Percentiles rank a stretch among this genome's conserved stretches.
These are phyloP conservation scores for Phytopythium delawarense DNA, from an alignment of 352 stramenopile genomes.

Conservation along the genomic window DNA sequence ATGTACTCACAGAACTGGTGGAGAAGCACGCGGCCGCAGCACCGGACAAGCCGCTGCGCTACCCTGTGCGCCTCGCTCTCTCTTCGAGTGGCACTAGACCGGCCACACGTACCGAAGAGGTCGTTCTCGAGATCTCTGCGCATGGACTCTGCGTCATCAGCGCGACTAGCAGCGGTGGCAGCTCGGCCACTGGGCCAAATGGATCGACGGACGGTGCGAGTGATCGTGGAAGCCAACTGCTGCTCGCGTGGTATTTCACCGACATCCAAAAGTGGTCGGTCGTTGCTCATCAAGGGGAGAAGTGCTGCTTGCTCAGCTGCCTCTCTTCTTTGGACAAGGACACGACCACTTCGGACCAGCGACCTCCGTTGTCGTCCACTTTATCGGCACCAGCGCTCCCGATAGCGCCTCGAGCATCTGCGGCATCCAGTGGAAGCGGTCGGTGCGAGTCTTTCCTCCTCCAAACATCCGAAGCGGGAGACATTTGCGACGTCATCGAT, in stretches of 20 bases:
- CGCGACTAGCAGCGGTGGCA: background rate
- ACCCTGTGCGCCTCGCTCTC: slow-evolving; percentile 34
- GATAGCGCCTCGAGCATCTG: background rate
- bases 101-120: slow-evolving; percentile 34
- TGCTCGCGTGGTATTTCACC: slow-evolving; percentile 77
- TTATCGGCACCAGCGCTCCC: background rate
- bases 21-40: slow-evolving; percentile 52
- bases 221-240: slow-evolving; percentile 34
- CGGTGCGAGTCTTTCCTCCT: slow-evolving; percentile 53
- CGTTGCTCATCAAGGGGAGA: slow-evolving; percentile 41
- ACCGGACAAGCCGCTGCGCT: slow-evolving; percentile 42
- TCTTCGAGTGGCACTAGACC: slow-evolving; percentile 22
- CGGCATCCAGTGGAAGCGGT: background rate
- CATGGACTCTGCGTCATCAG: slow-evolving; percentile 48
- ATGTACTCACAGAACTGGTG: slow-evolving; percentile 46
- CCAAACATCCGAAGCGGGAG: slow-evolving; percentile 42
- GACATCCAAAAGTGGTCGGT: slow-evolving; percentile 78
- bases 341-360: background rate
- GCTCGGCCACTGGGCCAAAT: background rate
- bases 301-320: slow-evolving; percentile 63
- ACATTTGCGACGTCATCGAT: slow-evolving; percentile 65
- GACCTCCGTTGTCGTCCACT: background rate
- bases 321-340: slow-evolving; percentile 4
- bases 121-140: slow-evolving; percentile 47
- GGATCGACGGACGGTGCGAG: slow-evolving; percentile 9